These are phyloP conservation scores for Parmales sp. DNA, from an alignment of 108 stramenopile genomes.

Conservation along the genomic window DNA sequence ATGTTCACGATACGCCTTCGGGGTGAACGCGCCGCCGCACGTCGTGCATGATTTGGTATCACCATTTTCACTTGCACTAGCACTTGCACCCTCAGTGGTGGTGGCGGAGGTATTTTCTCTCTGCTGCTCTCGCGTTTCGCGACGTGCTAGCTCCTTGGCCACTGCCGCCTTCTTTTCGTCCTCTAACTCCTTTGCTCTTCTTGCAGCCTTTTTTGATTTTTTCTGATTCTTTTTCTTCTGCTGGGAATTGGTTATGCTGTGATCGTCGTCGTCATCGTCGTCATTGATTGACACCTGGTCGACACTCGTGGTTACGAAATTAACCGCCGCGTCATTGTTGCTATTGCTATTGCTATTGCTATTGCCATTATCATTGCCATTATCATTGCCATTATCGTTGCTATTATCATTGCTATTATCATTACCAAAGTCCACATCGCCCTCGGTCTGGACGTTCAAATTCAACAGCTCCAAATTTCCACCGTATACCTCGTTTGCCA, in stretches of 20 bases:
- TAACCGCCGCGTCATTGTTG: neutral
- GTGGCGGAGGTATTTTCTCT: neutral
- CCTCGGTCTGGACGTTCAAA: conserved; percentile 12
- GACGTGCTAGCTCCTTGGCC: neutral
- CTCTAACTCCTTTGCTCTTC: conserved; percentile 50
- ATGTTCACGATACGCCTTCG: conserved; percentile 67
- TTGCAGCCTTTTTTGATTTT: conserved; percentile 66
- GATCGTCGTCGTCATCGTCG: neutral
- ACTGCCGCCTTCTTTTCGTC: conserved; percentile 5
- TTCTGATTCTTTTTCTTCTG: conserved; percentile 59
- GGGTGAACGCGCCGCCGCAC: conserved; percentile 64
- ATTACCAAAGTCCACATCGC: neutral
- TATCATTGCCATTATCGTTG: neutral
- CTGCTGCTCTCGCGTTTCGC: neutral
- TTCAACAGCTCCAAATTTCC: conserved; percentile 59
- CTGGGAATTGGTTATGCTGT: conserved; percentile 5
- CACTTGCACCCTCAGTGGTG: conserved; percentile 10
- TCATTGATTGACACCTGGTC: neutral
- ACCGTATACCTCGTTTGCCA: conserved; percentile 23
- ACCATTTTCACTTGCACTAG: neutral
- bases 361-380: conserved; percentile 4
- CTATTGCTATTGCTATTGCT: neutral
- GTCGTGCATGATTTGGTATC: conserved; percentile 61
- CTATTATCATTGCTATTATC: neutral
- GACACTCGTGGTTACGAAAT: neutral